Percentiles rank a stretch among this genome's conserved stretches.
Evolutionary conservation across 1,284 basidiomycete genomes (phyloP).

Genomic region (Mycosarcoma maydis): DNA sequence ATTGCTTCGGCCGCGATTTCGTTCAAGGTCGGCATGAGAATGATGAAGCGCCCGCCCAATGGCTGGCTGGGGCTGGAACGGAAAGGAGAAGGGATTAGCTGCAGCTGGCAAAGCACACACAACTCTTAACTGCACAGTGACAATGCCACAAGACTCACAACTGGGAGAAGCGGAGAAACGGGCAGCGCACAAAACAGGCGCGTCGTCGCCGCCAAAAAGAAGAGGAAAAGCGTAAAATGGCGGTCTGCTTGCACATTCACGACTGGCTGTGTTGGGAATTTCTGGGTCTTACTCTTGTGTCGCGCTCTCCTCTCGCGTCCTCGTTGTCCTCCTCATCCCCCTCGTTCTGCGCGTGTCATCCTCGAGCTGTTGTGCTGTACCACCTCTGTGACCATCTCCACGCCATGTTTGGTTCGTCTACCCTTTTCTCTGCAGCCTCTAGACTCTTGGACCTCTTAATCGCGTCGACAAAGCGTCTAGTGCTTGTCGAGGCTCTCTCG

Average conservation of each 20-base stretch:
- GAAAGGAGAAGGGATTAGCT: neutral
- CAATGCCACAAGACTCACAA: no score
- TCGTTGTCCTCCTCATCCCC: neutral
- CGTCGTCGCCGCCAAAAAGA: no score
- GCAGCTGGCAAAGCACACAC: neutral
- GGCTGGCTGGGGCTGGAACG: conserved; percentile 1
- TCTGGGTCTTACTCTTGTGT: conserved; percentile 5
- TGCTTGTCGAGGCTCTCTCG: no score
- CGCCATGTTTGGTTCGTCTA: no score
- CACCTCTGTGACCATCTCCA: no score
- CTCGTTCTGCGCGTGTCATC: no score
- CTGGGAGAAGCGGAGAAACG: neutral
- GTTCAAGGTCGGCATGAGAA: neutral
- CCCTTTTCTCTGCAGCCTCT: no score
- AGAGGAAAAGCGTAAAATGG: conserved; percentile 1
- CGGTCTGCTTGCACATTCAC: conserved; percentile 6
- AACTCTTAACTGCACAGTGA: neutral
- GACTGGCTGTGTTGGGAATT: conserved; percentile 1
- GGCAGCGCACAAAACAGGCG: conserved; percentile 1
- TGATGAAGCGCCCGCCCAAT: neutral
- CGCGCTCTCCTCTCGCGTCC: neutral
- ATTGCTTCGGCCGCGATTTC: neutral
- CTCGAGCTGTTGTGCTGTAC: no score
- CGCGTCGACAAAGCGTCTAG: no score
- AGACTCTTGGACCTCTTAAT: no score